Percentiles rank a stretch among this genome's conserved stretches.
Conservation (phyloP, 1,139 yeast genomes). For the Pichia terricola region DNA sequence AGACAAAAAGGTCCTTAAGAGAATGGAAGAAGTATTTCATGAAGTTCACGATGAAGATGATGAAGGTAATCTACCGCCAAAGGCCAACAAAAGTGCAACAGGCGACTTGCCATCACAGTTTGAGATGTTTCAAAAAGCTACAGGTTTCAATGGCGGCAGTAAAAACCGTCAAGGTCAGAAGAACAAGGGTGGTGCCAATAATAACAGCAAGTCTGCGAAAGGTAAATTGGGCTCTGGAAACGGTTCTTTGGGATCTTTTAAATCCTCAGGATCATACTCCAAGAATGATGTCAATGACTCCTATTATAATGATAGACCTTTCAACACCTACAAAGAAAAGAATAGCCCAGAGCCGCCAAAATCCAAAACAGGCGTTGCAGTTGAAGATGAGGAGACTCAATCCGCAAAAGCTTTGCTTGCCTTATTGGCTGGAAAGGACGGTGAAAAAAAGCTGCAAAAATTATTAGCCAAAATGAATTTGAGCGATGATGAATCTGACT, state of each 20-base stretch:
- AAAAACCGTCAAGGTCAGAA: not conserved
- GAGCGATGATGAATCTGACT: not conserved
- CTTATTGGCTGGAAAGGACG: not conserved
- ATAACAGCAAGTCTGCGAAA: not conserved
- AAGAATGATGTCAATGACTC: not conserved
- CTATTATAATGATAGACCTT: conserved; percentile 3
- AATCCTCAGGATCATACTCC: not conserved
- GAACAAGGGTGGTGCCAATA: not conserved
- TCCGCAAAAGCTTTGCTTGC: not conserved
- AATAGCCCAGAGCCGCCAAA: not conserved
- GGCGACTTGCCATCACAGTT: conserved; percentile 1
- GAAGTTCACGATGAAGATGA: conserved; percentile 1
- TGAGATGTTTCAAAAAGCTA: not conserved
- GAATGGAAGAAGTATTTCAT: conserved; percentile 1
- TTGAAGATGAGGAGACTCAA: not conserved
- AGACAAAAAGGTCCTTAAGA: conserved; percentile 4
- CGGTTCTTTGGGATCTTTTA: not conserved
- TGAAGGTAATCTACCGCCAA: conserved; percentile 5
- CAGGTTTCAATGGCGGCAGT: not conserved
- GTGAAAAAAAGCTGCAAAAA: not conserved
- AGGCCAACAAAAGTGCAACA: conserved; percentile 1
- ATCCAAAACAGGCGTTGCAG: not conserved
- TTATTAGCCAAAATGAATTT: not conserved
- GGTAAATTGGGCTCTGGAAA: not conserved
- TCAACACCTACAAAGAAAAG: not conserved